Base-by-base conservation (phyloP, 805 yeast genomes). In the Barnettozyma salicaria region DNA sequence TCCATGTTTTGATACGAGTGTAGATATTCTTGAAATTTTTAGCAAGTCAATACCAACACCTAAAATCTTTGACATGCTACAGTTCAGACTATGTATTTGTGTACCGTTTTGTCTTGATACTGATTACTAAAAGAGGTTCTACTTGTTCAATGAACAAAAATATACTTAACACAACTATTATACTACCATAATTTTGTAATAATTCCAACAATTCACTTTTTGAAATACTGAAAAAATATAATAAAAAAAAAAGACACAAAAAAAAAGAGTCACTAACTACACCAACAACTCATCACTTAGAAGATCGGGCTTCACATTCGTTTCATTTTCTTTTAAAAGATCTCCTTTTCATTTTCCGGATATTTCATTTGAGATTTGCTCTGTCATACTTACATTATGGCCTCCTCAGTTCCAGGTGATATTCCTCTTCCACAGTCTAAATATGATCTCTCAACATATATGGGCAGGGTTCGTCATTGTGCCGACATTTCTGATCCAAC, bases 401-500 rank as follows among this genome's bases (percentile, higher is more conserved):
- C 97, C 2, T 84, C 95, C 9, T 78, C 96, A 5, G 74, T 88
- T 27, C 78, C 88, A 8, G 97, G 97, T 12, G 79, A 83, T 7
- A 72, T 83, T 30, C 69, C 82, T 0, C 67, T 89, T 24, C 97
- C 97, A 7, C 77, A 69, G 37, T 87, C 96, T 16, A 74, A 70
- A 40, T 85, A 78, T 61, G 95, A 92, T 58, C 65, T 92, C 20
- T 48, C 72, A 40, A 79, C 96, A 0, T 92, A 92, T 61, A 74
- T 83, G 81, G 98, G 98, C 12, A 76, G 99, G 52, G 97, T 92
- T 32, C 77, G 78, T 58, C 98, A 94, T 59, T 86, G 96, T 62
- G 85, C 95, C 12, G 94, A 82, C 40, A 83, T 92, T 36, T 79
- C 95, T 2, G 96, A 89, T 56, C 99, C 99, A 21, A 59, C 84